These are phyloP conservation scores for Conringia planisiliqua DNA, from an alignment of 345 rosid species.

Conservation along the genomic window DNA sequence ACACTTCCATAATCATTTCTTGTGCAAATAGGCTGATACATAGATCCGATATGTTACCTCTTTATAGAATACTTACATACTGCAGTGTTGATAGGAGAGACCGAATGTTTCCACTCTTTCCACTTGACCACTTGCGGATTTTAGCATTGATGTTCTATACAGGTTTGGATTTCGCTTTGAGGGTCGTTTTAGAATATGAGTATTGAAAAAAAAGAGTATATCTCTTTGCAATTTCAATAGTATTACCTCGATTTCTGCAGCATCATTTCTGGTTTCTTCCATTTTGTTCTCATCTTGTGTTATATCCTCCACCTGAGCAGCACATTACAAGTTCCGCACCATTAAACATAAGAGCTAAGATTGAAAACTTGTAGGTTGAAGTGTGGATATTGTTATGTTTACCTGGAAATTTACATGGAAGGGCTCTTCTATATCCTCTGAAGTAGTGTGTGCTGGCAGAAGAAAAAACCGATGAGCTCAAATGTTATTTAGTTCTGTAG, in stretches of 20 bases:
- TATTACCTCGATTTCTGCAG: constrained; percentile 51
- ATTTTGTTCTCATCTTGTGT: constrained; percentile 38
- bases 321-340: background rate
- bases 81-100: constrained; percentile 89
- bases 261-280: constrained; percentile 28
- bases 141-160: constrained; percentile 60
- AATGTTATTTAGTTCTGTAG: background rate
- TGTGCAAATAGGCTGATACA: background rate
- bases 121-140: constrained; percentile 71
- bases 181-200: background rate
- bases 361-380: background rate
- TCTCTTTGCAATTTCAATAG: background rate
- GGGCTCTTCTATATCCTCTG: constrained; percentile 51
- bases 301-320: constrained; percentile 56
- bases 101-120: constrained; percentile 85
- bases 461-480: constrained; percentile 4
- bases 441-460: constrained; percentile 38
- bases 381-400: background rate
- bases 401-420: constrained; percentile 49
- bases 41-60: background rate
- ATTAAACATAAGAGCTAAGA: background rate
- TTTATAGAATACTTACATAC: constrained; percentile 53
- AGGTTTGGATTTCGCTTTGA: background rate
- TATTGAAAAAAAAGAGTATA: background rate
- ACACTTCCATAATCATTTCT: background rate